Base-by-base conservation (phyloP, 495 filamentous ascomycete species). In the Neurospora intermedia region DNA sequence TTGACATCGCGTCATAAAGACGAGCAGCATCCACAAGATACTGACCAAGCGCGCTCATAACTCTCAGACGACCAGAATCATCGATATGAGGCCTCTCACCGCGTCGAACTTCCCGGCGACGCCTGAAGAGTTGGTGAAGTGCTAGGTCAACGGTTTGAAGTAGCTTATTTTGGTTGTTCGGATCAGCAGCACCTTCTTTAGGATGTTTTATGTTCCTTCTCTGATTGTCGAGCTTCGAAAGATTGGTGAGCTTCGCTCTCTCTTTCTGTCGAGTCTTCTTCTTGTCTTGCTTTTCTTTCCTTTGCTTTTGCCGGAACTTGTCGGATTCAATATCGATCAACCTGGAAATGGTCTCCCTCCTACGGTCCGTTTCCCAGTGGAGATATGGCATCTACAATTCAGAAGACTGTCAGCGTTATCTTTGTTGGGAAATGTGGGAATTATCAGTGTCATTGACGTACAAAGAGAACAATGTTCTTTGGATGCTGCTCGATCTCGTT, bases 341-440 rank as follows among this genome's bases (percentile, higher is more conserved):
- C 10, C 76, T 74, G 31, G 79, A 70, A 18, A 74, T 76, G 69
- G 74, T 74, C 71, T 72, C 83, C 75, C 82, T 77, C 71, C 81
- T 85, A 38, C 81, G 76, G 69, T 81, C 82, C 41, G 88, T 90
- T 43, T 92, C 90, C 77, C 90, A 92, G 75, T 91, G 89, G 4
- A 92, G 80, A 73, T 91, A 92, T 2, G 90, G 90, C 89, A 91
- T 91, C 83, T 84, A 0, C 46, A 23, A 2, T 2, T 23, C 20
- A 54, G 23, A 23, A 0, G 46, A 54, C 9, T 54, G 20, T 54
- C 20, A 54, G 46, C 4, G n/a, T 13, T 6, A 23, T 23, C n/a
- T 5, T 2, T 23, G 9, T 11, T 6, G 9, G 45, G 10, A 13
- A 5, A 48, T 2, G n/a, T 9, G 45, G 13, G n/a, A 11, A 48